Evolutionary conservation across 192 early-diverging fungal species (phyloP), one percentile per base, ranked within the genome.

Genomic region (Lunasporangiospora selenospora): DNA sequence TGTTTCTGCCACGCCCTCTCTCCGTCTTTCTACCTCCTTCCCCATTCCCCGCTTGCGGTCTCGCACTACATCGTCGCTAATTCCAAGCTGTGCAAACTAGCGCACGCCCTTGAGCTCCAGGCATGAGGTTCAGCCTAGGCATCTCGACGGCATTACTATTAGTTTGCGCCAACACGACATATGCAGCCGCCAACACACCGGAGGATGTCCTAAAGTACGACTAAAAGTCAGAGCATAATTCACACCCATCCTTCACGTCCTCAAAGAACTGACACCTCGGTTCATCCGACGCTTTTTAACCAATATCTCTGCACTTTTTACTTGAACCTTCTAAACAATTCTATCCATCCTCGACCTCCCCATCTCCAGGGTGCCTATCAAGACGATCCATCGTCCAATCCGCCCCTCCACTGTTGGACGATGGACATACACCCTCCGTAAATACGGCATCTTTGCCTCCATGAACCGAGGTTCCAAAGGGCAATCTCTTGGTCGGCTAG

Each of bases 171-270:
- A 15, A 33, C 43, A 18, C 51, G 11, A 19, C 32, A 30, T 24
- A 21, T 21, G 42, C 43, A 1, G 13, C 31, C 27, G 47, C 38
- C 6, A n/a, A 32, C 2, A 39, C 24, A 1, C 27, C 19, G 4
- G 45, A 57, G n/a, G 63, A 65, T 6, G 9, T 51, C 29, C 24
- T 57, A 43, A 65, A 56, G 63, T 65, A 65, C 39, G 26, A n/a
- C n/a, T n/a, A n/a, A n/a, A n/a, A n/a, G n/a, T n/a, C n/a, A n/a
- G n/a, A n/a, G n/a, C n/a, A n/a, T n/a, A 3, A 37, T n/a, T 33
- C 44, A 23, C 24, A 13, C 39, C 6, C 40, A 6, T 1, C 2
- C 31, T 9, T 23, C 34, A 15, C 26, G 7, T 24, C 7, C 9
- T 19, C 15, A n/a, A n/a, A n/a, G n/a, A n/a, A n/a, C n/a, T n/a